Evolutionary conservation across 371 early-diverging fungal species (phyloP).

Genomic region (Entomophthora muscae): DNA sequence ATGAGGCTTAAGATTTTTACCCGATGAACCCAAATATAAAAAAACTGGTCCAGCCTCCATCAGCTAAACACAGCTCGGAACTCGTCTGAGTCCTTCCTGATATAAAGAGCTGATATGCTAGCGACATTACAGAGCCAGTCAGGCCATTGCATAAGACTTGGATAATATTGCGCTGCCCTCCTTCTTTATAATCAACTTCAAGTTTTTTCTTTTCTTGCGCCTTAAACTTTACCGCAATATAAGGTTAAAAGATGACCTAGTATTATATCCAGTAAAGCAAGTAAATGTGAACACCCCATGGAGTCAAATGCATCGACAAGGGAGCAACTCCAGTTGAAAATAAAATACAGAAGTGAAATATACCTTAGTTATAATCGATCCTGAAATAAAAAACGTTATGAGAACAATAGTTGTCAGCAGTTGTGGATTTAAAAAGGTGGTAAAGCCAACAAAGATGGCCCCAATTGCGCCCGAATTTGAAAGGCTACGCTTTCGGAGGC

Average conservation of each 20-base stretch:
- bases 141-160: conserved; percentile 76
- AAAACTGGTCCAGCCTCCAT: conserved; percentile 20
- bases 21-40: conserved; percentile 3
- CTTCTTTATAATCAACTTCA: conserved; percentile 35
- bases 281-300: too few relatives aligned
- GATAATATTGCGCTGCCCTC: conserved; percentile 38
- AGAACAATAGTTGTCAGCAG: conserved; percentile 38
- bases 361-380: conserved; percentile 60
- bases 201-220: conserved; percentile 40
- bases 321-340: too few relatives aligned
- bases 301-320: too few relatives aligned
- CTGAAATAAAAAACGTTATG: conserved; percentile 51
- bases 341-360: too few relatives aligned
- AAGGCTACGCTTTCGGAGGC: conserved; percentile 45
- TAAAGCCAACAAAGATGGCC: conserved; percentile 51
- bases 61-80: conserved; percentile 23
- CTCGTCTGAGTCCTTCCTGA: conserved; percentile 16
- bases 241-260: too few relatives aligned
- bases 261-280: too few relatives aligned
- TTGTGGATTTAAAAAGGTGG: conserved; percentile 43
- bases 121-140: conserved; percentile 39
- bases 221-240: conserved; percentile 35
- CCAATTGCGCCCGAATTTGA: conserved; percentile 47
- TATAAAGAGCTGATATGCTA: too few relatives aligned
- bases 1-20: background rate